Conservation (phyloP, 352 stramenopile genomes). For the Pythium rhizo-oryzae region DNA sequence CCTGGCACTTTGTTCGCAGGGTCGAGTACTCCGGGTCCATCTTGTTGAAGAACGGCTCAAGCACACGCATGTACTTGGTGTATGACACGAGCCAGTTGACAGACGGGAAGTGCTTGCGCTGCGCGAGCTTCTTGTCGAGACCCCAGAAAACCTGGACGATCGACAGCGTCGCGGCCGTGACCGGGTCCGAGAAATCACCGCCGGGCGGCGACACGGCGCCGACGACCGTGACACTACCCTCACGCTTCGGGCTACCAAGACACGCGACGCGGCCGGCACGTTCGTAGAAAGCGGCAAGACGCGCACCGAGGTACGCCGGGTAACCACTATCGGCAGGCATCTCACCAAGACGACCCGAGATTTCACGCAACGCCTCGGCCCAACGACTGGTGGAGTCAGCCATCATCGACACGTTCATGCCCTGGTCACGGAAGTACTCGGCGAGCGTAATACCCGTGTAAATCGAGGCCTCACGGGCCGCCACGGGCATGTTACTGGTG, state of each 20-base stretch:
- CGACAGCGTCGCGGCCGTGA: constrained; percentile 98
- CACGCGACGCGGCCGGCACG: constrained; percentile 97
- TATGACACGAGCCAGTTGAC: constrained; percentile 99
- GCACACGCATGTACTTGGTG: constrained; percentile 99
- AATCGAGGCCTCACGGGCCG: constrained; percentile 99
- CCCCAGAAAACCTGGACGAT: constrained; percentile 99
- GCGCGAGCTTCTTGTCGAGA: constrained; percentile 99
- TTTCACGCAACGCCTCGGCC: constrained; percentile 99
- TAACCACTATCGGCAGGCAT: constrained; percentile 99
- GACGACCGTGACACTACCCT: constrained; percentile 99
- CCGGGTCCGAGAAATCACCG: constrained; percentile 99
- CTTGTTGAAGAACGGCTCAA: constrained; percentile 99
- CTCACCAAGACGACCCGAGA: constrained; percentile 99
- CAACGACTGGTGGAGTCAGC: constrained; percentile 99
- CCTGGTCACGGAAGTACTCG: constrained; percentile 99
- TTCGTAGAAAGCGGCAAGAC: constrained; percentile 99
- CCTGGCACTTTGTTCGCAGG: constrained; percentile 96
- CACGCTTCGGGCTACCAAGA: constrained; percentile 96
- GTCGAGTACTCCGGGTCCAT: constrained; percentile 97
- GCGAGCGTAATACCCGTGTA: constrained; percentile 99
- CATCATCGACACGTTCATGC: constrained; percentile 99
- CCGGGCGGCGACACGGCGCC: constrained; percentile 98
- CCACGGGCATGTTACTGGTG: constrained; percentile 99
- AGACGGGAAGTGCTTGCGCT: constrained; percentile 99
- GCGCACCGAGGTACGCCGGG: constrained; percentile 98